These are phyloP conservation scores for Wickerhamomyces ciferrii DNA, from an alignment of 805 yeast species.

Conservation along the genomic window DNA sequence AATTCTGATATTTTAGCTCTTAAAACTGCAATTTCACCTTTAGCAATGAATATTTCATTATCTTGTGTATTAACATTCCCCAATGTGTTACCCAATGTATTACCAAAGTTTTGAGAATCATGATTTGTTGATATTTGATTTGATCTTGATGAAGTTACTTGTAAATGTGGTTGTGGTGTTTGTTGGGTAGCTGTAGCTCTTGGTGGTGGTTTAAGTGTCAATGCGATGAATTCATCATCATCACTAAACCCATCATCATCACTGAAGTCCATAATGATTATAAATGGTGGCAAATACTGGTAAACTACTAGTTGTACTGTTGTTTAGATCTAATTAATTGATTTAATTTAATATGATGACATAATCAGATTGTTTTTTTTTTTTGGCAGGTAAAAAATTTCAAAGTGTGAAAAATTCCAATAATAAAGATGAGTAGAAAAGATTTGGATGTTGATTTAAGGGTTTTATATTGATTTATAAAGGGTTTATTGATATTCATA, in stretches of 20 bases:
- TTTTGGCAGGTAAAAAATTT: not conserved
- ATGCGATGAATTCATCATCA: constrained; percentile 40
- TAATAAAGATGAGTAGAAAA: too few species aligned
- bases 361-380: not conserved
- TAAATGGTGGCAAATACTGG: too few species aligned
- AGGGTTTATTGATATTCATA: too few species aligned
- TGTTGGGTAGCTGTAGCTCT: not conserved
- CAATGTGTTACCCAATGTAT: too few species aligned
- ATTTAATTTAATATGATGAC: too few species aligned
- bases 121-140: not conserved
- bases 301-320: too few species aligned
- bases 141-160: not conserved
- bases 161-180: not conserved
- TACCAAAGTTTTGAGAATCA: too few species aligned
- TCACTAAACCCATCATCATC: constrained; percentile 37
- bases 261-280: constrained; percentile 11
- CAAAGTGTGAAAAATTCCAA: not conserved
- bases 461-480: not conserved
- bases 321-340: too few species aligned
- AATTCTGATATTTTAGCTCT: constrained; percentile 54
- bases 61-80: too few species aligned
- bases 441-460: not conserved
- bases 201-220: constrained; percentile 33
- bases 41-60: constrained; percentile 42
- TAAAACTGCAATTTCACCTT: constrained; percentile 79